These are phyloP conservation scores for Phyllachora maydis DNA, from an alignment of 2,329 filamentous ascomycete genomes.

Conservation along the genomic window DNA sequence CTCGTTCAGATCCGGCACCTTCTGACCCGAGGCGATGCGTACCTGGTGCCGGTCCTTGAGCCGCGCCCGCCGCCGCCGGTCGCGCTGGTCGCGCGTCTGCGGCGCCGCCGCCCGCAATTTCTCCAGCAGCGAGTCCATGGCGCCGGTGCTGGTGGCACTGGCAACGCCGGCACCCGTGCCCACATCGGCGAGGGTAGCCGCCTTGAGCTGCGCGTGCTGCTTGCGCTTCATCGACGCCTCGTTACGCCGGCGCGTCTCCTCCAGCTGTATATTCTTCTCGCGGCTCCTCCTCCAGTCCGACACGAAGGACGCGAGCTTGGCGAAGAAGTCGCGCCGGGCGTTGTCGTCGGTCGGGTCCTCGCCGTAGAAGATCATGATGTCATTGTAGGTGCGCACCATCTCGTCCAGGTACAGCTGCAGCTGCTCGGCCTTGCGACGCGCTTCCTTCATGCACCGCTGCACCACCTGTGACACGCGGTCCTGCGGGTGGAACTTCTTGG, in stretches of 20 bases:
- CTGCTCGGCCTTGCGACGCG: constrained; percentile 85
- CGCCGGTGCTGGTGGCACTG: constrained; percentile 58
- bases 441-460: constrained; percentile 90
- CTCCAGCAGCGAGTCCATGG: constrained; percentile 90
- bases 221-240: constrained; percentile 89
- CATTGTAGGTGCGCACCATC: constrained; percentile 77
- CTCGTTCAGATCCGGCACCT: constrained; percentile 57
- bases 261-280: constrained; percentile 72
- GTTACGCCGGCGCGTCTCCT: constrained; percentile 68
- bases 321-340: constrained; percentile 85
- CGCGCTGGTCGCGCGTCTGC: constrained; percentile 72
- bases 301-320: constrained; percentile 79
- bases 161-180: constrained; percentile 25
- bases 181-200: constrained; percentile 21
- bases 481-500: constrained; percentile 94
- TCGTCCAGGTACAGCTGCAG: constrained; percentile 86
- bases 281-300: constrained; percentile 89
- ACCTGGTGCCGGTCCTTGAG: constrained; percentile 84
- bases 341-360: constrained; percentile 86
- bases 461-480: constrained; percentile 86
- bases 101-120: constrained; percentile 87
- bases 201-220: constrained; percentile 49
- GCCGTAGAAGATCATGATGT: constrained; percentile 92
- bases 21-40: constrained; percentile 71
- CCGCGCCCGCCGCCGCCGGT: constrained; percentile 66